These are phyloP conservation scores for Corymbia maculata DNA, from an alignment of 345 rosid genomes.

Conservation along the genomic window DNA sequence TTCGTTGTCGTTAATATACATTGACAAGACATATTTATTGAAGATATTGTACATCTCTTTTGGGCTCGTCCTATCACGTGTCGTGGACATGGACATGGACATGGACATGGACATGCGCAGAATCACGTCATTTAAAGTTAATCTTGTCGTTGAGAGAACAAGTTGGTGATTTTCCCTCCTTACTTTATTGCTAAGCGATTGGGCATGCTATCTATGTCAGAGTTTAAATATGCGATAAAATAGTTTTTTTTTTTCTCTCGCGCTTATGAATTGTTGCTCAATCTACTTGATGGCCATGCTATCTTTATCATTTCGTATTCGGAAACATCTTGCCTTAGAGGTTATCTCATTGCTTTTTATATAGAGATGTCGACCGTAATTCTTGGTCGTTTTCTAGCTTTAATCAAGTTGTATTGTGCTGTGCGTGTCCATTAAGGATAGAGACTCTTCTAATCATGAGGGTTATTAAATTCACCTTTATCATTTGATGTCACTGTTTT, in stretches of 20 bases:
- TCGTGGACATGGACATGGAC: background rate
- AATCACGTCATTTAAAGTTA: background rate
- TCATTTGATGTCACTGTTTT: background rate
- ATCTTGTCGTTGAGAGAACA: background rate
- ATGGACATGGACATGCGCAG: background rate
- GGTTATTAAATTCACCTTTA: background rate
- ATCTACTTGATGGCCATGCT: background rate
- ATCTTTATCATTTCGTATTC: background rate
- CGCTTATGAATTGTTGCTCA: background rate
- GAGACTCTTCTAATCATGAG: background rate
- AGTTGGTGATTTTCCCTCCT: background rate
- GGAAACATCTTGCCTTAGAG: background rate
- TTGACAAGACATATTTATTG: background rate
- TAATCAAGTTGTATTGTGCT: background rate
- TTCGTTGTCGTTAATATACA: background rate
- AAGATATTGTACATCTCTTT: background rate
- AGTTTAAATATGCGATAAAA: background rate
- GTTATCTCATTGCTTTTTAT: background rate
- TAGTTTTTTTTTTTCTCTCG: background rate
- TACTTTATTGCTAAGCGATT: background rate
- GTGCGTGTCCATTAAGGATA: background rate
- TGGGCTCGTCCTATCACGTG: background rate
- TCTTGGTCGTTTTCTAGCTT: background rate
- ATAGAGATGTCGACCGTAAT: background rate
- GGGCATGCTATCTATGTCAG: background rate